Conservation (phyloP, 495 filamentous ascomycete species). For the Daldinia decipiens region DNA sequence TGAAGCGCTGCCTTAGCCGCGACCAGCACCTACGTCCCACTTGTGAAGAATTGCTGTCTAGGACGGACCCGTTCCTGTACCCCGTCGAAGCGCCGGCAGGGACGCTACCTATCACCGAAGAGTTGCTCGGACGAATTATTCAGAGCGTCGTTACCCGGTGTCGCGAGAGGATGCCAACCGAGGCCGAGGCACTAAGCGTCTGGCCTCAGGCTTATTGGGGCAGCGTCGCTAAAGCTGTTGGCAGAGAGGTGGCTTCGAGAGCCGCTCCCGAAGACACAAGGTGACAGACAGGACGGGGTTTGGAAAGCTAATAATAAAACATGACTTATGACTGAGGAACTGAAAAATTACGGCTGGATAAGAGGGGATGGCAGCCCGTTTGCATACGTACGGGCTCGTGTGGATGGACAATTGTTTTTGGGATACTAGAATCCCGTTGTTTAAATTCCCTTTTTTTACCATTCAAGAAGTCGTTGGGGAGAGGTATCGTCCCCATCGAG, state of each 20-base stretch:
- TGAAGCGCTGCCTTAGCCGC: slow-evolving; percentile 82
- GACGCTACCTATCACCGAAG: slow-evolving; percentile 77
- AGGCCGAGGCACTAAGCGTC: slow-evolving; percentile 70
- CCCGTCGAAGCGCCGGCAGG: slow-evolving; percentile 70
- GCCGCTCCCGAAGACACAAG: slow-evolving; percentile 10
- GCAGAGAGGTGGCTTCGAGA: slow-evolving; percentile 25
- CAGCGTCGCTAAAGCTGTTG: slow-evolving; percentile 61
- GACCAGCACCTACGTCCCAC: slow-evolving; percentile 82
- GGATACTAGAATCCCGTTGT: neutral
- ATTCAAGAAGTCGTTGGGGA: neutral
- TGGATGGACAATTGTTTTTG: slow-evolving; percentile 14
- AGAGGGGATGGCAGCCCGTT: neutral
- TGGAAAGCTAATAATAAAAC: neutral
- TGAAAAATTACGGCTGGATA: neutral
- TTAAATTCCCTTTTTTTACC: neutral
- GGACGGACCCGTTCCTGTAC: slow-evolving; percentile 81
- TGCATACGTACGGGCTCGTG: neutral
- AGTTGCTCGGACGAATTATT: slow-evolving; percentile 79
- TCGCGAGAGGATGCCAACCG: slow-evolving; percentile 72
- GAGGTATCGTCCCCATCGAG: neutral
- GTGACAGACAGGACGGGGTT: slow-evolving; percentile 4
- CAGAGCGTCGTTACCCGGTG: slow-evolving; percentile 80
- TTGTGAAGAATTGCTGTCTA: slow-evolving; percentile 75
- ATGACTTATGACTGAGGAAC: slow-evolving; percentile 14
- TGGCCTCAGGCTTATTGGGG: slow-evolving; percentile 71